Conservation (phyloP, 768 basidiomycete species). For the Lactifluus pinguis region DNA sequence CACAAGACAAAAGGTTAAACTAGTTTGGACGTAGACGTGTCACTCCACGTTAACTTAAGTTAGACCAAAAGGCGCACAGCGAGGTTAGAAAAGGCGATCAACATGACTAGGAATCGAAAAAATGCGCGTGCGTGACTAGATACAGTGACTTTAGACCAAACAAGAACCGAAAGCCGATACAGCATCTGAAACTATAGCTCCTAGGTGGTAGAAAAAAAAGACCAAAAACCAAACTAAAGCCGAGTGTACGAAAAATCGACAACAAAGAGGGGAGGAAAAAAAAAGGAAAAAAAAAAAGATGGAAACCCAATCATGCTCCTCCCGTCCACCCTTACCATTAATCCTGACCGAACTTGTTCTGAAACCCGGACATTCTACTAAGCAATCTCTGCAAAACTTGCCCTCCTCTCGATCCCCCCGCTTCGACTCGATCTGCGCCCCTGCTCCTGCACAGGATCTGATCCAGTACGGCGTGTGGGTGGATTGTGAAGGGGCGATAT, state of each 20-base stretch:
- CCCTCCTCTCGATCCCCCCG: not conserved
- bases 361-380: not conserved
- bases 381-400: not conserved
- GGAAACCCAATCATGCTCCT: not conserved
- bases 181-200: slow-evolving; percentile 5
- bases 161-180: not conserved
- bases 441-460: slow-evolving; percentile 7
- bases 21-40: not conserved
- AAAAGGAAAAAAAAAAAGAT: not conserved
- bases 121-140: slow-evolving; percentile 4
- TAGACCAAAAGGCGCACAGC: not conserved
- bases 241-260: no score
- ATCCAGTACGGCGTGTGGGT: slow-evolving; percentile 4
- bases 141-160: slow-evolving; percentile 7
- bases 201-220: not conserved
- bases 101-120: not conserved
- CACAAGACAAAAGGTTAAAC: not conserved
- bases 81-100: not conserved
- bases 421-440: not conserved
- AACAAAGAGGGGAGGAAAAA: no score
- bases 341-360: no score
- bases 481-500: not conserved
- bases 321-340: not conserved
- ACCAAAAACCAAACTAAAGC: no score
- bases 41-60: not conserved